A percentile compares a stretch with the other conserved stretches of the same genome.
Evolutionary conservation across 164 flowering plant genomes (phyloP).

Genomic region (Tinospora cordifolia): DNA sequence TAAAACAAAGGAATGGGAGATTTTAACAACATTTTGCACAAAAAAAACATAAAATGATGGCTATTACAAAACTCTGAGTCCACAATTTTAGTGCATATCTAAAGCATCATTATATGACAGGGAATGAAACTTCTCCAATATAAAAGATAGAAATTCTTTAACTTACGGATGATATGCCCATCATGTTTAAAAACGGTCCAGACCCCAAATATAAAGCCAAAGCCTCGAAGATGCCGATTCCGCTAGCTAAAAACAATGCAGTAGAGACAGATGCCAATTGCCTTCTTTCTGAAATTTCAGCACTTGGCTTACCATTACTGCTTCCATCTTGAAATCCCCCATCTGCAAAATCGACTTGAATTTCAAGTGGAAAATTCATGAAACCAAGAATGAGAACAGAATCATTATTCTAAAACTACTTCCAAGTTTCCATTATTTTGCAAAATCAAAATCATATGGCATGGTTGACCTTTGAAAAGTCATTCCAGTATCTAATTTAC

Average conservation of each 20-base stretch:
- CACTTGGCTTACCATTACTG: conserved; percentile 25
- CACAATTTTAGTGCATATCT: neutral
- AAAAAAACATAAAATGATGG: neutral
- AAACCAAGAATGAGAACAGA: neutral
- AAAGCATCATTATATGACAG: neutral
- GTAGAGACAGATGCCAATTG: conserved; percentile 90
- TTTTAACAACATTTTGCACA: conserved; percentile 2
- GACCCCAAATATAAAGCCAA: conserved; percentile 66
- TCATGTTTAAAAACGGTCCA: conserved; percentile 65
- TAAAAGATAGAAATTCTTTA: conserved; percentile 1
- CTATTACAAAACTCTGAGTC: neutral
- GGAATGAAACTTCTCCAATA: neutral
- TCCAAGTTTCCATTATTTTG: neutral
- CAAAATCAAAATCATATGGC: conserved; percentile 4
- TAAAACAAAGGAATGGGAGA: neutral
- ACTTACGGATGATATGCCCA: conserved; percentile 80
- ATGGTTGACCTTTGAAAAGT: neutral
- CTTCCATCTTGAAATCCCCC: conserved; percentile 19
- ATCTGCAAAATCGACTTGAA: conserved; percentile 17
- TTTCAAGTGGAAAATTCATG: neutral
- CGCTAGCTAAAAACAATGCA: conserved; percentile 70
- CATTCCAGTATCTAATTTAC: neutral
- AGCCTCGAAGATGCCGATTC: conserved; percentile 85
- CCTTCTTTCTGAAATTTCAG: conserved; percentile 36
- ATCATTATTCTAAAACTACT: neutral